phyloP scores from a whole-genome alignment of 1,139 yeast species.

The Kodamaea ohmeri region DNA sequence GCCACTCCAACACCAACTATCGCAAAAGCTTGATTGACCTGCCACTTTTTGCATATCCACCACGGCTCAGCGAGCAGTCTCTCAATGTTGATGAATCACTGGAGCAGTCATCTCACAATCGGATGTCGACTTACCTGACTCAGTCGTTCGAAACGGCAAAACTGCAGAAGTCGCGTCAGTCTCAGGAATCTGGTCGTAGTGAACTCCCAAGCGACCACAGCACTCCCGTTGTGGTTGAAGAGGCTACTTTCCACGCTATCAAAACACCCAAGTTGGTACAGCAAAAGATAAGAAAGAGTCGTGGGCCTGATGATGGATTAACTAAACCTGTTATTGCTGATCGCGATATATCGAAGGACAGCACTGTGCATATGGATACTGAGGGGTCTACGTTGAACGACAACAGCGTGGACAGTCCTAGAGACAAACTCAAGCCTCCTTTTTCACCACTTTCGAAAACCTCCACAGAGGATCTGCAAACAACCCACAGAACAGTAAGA shows the following conservation, averaged over 20 bases:
- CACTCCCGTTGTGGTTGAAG: conserved; percentile 24
- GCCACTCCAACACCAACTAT: neutral
- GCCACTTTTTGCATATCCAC: neutral
- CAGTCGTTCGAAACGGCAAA: conserved; percentile 34
- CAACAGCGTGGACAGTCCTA: neutral
- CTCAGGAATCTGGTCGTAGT: conserved; percentile 8
- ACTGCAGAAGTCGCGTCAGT: conserved; percentile 16
- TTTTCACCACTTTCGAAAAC: too few species aligned
- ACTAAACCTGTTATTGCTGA: too few species aligned
- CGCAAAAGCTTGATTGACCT: conserved; percentile 1
- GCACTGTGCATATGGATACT: neutral
- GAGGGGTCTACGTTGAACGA: conserved; percentile 2
- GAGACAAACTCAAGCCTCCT: too few species aligned
- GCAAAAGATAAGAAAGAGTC: conserved; percentile 7
- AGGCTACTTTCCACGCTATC: conserved; percentile 23
- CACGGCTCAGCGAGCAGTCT: neutral
- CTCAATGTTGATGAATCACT: neutral
- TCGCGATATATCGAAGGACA: too few species aligned
- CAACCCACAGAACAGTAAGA: neutral
- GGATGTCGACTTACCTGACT: conserved; percentile 20
- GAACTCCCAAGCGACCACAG: conserved; percentile 11
- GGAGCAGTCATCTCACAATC: conserved; percentile 2
- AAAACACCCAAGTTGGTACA: conserved; percentile 13
- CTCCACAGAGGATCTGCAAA: too few species aligned
- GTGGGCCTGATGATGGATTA: too few species aligned